phyloP scores from a whole-genome alignment of 2,329 filamentous ascomycete species.

The Celoporthe dispersa region DNA sequence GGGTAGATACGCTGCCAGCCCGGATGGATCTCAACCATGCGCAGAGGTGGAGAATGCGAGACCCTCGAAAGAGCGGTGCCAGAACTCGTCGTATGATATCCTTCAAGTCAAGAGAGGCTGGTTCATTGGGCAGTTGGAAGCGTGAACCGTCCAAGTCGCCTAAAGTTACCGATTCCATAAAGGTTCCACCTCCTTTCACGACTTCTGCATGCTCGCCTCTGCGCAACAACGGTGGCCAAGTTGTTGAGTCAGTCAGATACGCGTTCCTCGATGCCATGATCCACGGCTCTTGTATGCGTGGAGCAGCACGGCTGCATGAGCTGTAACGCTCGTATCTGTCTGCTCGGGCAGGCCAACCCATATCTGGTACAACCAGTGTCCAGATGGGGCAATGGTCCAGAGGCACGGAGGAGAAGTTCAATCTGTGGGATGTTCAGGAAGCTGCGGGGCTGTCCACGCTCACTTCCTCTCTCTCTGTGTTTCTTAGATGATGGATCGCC shows the following conservation, averaged over 20 bases:
- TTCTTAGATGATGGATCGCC: background rate
- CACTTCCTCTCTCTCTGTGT: background rate
- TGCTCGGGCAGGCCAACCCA: constrained; percentile 3
- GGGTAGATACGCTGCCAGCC: constrained; percentile 2
- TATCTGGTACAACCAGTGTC: background rate
- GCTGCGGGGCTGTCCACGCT: background rate
- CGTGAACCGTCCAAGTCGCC: background rate
- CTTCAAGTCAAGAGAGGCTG: background rate
- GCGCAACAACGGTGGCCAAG: background rate
- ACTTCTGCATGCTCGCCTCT: background rate
- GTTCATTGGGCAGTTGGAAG: background rate
- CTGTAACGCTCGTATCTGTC: background rate
- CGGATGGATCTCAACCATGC: background rate
- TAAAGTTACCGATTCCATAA: background rate
- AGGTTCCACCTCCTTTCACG: background rate
- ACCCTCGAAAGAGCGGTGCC: background rate
- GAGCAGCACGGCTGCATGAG: background rate
- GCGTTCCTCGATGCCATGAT: background rate
- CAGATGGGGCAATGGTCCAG: background rate
- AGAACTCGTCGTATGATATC: background rate
- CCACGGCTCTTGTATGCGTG: background rate
- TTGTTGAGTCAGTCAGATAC: background rate
- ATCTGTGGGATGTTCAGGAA: background rate
- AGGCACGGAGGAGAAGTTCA: background rate
- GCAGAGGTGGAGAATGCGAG: background rate